Base-by-base conservation (phyloP, 1,139 yeast species). In the Saccharomyces uvarum region DNA sequence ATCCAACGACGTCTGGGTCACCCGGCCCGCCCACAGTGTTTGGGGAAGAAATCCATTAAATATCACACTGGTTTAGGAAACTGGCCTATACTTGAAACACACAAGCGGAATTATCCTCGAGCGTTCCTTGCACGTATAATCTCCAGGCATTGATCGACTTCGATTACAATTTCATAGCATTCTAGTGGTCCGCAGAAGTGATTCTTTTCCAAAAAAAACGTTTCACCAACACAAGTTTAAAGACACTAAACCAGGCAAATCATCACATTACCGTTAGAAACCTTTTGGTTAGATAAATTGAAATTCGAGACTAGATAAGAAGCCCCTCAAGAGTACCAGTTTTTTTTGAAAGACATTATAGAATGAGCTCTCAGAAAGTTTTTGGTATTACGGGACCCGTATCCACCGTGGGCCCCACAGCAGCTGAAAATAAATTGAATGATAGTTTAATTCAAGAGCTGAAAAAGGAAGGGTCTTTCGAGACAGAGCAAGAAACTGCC, bases 351-450 rank as follows among this genome's bases (percentile, higher is more conserved):
- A 24, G 26, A 24, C 14, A 6, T 19, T 9, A 9, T 16, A 38
- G n/a, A 27, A 68, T 68, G 71, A 67, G 61, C 53, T 67, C 66
- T 53, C 70, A 67, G 53, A 70, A 68, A 53, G 65, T 65, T 14
- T 87, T 79, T 64, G 98, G 98, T 57, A 95, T 93, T 27, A 93
- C 99, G 14, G 86, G 86, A 29, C 97, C 98, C 0, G 87, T 93
- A 48, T 88, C 97, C 0, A 70, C 77, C 24, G 90, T 86, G 0
- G 88, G 88, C 19, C 93, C 99, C 0, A 86, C 96, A 0, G 83
- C 91, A 1, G 81, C 81, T 41, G 99, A 93, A 67, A 83, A 82
- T 54, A 74, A 73, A 24, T 72, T 90, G 54, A 93, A 93, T 69
- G 96, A 88, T 65, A 70, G 75, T 51, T 74, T 95, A 69, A 83